Conservation (phyloP, 2,329 filamentous ascomycete species). For the Hypoxylon sp. region DNA sequence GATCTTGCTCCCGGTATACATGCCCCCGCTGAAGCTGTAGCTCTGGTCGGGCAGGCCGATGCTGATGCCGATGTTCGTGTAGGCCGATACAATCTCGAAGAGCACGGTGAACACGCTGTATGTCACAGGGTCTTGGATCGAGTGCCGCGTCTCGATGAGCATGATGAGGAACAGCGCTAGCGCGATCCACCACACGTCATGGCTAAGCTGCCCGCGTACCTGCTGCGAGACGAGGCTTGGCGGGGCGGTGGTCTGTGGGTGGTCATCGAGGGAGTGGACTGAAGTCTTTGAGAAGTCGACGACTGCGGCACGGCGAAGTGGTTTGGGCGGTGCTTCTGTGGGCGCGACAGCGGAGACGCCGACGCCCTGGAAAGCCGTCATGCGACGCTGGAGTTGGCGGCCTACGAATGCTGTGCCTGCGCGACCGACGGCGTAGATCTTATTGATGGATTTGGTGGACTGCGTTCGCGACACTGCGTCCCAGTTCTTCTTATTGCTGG, state of each 20-base stretch:
- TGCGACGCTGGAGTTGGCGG: slow-evolving; percentile 56
- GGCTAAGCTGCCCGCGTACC: slow-evolving; percentile 74
- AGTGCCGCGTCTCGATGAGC: slow-evolving; percentile 71
- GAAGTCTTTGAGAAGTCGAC: slow-evolving; percentile 46
- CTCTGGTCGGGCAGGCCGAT: slow-evolving; percentile 68
- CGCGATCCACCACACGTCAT: slow-evolving; percentile 77
- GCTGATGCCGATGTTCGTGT: slow-evolving; percentile 74
- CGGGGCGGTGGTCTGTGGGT: slow-evolving; percentile 30
- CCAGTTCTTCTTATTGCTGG: slow-evolving; percentile 39
- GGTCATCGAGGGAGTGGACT: slow-evolving; percentile 43
- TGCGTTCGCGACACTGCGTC: slow-evolving; percentile 41
- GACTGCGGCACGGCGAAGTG: slow-evolving; percentile 40
- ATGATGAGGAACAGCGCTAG: slow-evolving; percentile 72
- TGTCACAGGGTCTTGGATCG: slow-evolving; percentile 64
- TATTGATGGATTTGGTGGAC: slow-evolving; percentile 44
- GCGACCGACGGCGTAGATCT: slow-evolving; percentile 42
- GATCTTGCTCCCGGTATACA: slow-evolving; percentile 70
- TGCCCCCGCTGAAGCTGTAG: slow-evolving; percentile 70
- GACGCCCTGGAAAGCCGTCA: slow-evolving; percentile 62
- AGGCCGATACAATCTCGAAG: slow-evolving; percentile 71
- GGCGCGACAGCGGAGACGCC: slow-evolving; percentile 54
- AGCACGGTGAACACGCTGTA: slow-evolving; percentile 74
- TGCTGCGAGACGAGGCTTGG: slow-evolving; percentile 68
- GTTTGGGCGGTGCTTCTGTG: slow-evolving; percentile 13
- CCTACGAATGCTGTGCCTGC: slow-evolving; percentile 53